Evolutionary conservation across 306 rosid species (phyloP).

Genomic region (Vigna nakashimae): DNA sequence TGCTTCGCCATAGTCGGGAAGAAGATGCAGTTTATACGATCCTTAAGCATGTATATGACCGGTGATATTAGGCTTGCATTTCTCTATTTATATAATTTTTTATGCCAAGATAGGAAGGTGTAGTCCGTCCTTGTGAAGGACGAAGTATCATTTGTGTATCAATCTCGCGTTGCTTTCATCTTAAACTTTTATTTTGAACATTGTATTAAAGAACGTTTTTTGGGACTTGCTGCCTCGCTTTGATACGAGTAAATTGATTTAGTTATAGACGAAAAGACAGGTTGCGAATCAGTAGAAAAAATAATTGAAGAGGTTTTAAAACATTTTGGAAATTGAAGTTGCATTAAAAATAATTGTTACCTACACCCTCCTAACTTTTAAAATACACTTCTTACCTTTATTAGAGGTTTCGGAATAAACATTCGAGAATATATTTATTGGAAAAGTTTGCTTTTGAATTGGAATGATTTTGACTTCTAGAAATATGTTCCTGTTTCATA

Average conservation of each 20-base stretch:
- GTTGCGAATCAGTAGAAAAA: background rate
- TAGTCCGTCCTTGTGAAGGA: background rate
- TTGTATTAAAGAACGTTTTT: background rate
- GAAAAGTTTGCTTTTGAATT: too few relatives aligned
- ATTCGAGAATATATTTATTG: too few relatives aligned
- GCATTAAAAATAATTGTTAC: background rate
- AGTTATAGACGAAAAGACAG: background rate
- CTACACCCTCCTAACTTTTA: too few relatives aligned
- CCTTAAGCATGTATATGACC: conserved; percentile 21
- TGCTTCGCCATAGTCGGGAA: background rate
- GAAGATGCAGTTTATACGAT: conserved; percentile 16
- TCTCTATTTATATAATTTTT: background rate
- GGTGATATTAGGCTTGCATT: background rate
- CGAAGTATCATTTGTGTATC: background rate
- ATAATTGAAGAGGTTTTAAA: background rate
- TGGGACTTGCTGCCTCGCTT: background rate
- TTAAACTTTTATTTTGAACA: conserved; percentile 2
- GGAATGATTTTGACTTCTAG: too few relatives aligned
- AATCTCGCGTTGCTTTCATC: background rate
- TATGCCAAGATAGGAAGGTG: background rate
- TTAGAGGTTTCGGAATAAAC: too few relatives aligned
- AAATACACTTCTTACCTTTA: too few relatives aligned
- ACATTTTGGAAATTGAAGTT: background rate
- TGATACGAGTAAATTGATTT: background rate
- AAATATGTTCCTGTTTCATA: too few relatives aligned